Evolutionary conservation across 2,329 filamentous ascomycete genomes (phyloP).

Genomic region (Lecanicillium sp.): DNA sequence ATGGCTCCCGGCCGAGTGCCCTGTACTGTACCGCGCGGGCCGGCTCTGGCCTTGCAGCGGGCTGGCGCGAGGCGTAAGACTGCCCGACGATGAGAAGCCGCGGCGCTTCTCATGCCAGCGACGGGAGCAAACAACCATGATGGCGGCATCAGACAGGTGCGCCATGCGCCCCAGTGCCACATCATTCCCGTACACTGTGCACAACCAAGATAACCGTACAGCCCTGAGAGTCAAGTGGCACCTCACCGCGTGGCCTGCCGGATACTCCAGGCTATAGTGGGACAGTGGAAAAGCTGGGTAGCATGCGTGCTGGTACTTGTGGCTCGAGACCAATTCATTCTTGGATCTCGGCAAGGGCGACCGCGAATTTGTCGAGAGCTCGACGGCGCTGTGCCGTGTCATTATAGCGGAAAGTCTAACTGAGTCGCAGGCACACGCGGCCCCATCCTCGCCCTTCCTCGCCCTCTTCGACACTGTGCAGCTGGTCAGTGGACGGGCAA

Average conservation of each 20-base stretch:
- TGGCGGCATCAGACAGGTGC: neutral
- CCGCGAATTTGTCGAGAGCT: neutral
- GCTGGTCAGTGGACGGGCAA: conserved; percentile 6
- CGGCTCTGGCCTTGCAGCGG: no score
- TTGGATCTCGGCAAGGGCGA: conserved; percentile 5
- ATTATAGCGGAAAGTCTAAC: conserved; percentile 5
- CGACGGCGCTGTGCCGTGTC: neutral
- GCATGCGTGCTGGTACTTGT: neutral
- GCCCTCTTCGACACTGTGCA: neutral
- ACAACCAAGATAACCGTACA: neutral
- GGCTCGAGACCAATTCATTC: no score
- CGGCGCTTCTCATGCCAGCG: neutral
- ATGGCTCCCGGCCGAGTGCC: no score
- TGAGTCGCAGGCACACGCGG: conserved; percentile 6
- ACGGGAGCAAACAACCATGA: neutral
- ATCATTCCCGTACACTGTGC: neutral
- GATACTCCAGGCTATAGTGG: neutral
- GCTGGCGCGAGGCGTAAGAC: neutral
- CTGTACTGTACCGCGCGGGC: no score
- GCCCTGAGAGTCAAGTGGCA: neutral
- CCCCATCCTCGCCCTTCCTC: neutral
- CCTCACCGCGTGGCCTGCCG: neutral
- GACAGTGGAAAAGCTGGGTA: neutral
- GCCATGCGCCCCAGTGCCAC: neutral
- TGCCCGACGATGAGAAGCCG: neutral